These are phyloP conservation scores for Yarrowia deformans DNA, from an alignment of 805 yeast species.

Conservation along the genomic window DNA sequence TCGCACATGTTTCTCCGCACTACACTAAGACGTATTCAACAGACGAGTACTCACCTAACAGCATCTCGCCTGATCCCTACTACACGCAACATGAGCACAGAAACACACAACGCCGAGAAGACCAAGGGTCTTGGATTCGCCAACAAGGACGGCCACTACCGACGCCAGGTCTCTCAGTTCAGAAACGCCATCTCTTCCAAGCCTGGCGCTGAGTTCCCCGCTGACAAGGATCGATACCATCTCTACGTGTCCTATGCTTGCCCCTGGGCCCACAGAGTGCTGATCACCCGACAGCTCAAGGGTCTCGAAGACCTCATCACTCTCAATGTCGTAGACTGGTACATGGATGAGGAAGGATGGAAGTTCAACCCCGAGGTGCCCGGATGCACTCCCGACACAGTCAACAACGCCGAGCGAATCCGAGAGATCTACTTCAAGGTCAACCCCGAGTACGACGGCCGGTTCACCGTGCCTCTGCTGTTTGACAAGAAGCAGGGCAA, in stretches of 20 bases:
- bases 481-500: slow-evolving; percentile 87
- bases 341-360: slow-evolving; percentile 90
- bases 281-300: slow-evolving; percentile 75
- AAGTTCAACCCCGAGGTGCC: slow-evolving; percentile 66
- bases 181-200: slow-evolving; percentile 66
- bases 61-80: background rate
- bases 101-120: slow-evolving; percentile 17
- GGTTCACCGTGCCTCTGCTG: slow-evolving; percentile 91
- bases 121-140: slow-evolving; percentile 39
- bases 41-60: background rate
- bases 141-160: slow-evolving; percentile 43
- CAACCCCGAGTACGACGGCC: slow-evolving; percentile 75
- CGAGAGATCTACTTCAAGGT: slow-evolving; percentile 78
- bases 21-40: slow-evolving; percentile 23
- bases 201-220: slow-evolving; percentile 67
- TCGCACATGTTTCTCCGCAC: slow-evolving; percentile 18
- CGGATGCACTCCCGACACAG: slow-evolving; percentile 62
- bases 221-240: slow-evolving; percentile 85
- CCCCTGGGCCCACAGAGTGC: slow-evolving; percentile 94
- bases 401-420: slow-evolving; percentile 65
- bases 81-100: slow-evolving; percentile 29
- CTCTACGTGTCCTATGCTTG: slow-evolving; percentile 87
- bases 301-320: slow-evolving; percentile 63
- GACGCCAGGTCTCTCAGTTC: slow-evolving; percentile 53
- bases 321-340: slow-evolving; percentile 86